Evolutionary conservation across 768 basidiomycete species (phyloP).

Genomic region (Lactifluus volemus): DNA sequence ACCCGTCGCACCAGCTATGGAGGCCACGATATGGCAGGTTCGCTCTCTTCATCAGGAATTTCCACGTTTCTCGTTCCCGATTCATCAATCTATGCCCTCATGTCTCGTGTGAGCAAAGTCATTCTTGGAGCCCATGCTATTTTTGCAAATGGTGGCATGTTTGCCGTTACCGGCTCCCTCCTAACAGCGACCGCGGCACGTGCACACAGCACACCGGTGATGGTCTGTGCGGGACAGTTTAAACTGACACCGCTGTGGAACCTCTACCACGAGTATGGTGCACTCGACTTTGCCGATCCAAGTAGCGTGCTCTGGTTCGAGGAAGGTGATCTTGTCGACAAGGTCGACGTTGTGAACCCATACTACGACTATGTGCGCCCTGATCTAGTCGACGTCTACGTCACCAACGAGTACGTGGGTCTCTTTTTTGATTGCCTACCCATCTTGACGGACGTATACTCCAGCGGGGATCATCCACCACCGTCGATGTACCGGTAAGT

Average conservation of each 20-base stretch:
- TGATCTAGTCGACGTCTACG: conserved; percentile 86
- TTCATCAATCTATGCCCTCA: conserved; percentile 89
- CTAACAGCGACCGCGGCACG: conserved; percentile 81
- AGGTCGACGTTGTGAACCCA: conserved; percentile 91
- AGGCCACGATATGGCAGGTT: conserved; percentile 77
- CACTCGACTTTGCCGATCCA: conserved; percentile 69
- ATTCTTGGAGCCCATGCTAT: conserved; percentile 93
- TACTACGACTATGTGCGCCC: conserved; percentile 94
- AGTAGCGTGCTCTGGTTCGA: conserved; percentile 64
- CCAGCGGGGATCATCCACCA: conserved; percentile 91
- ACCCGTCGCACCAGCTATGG: conserved; percentile 46
- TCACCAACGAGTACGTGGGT: conserved; percentile 87
- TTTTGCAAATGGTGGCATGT: conserved; percentile 94
- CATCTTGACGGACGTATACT: neutral
- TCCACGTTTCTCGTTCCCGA: conserved; percentile 97
- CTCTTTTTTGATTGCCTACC: conserved; percentile 7
- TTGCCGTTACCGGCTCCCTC: conserved; percentile 78
- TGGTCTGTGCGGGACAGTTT: conserved; percentile 93
- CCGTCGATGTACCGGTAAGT: conserved; percentile 81
- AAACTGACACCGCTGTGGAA: conserved; percentile 92
- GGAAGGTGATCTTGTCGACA: conserved; percentile 71
- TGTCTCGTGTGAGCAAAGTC: conserved; percentile 96
- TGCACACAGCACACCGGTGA: conserved; percentile 85
- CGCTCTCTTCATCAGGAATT: conserved; percentile 72
- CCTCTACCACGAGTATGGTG: conserved; percentile 77